phyloP scores from a whole-genome alignment of 1,284 basidiomycete species.

The Heterobasidion irregulare region DNA sequence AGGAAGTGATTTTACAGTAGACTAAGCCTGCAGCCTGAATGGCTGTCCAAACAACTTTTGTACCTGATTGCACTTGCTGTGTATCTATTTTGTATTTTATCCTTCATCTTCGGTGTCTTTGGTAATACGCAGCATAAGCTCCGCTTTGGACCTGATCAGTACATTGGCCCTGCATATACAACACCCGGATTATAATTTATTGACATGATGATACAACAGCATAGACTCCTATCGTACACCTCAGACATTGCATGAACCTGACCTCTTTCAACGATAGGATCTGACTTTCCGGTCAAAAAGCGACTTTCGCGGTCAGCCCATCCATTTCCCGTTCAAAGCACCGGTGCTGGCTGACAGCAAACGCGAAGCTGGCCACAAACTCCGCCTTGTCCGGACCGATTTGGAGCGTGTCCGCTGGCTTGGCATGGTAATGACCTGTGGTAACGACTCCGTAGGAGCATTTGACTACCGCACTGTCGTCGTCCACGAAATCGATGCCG shows the following conservation, averaged over 20 bases:
- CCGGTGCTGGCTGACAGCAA: constrained; percentile 55
- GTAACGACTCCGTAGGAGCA: constrained; percentile 58
- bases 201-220: too few species aligned
- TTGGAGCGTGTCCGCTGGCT: constrained; percentile 33
- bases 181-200: too few species aligned
- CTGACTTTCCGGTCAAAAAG: constrained; percentile 31
- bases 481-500: constrained; percentile 26
- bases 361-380: constrained; percentile 51
- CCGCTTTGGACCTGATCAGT: too few species aligned
- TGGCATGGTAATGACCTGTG: constrained; percentile 35
- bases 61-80: too few species aligned
- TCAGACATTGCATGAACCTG: too few species aligned
- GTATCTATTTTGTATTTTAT: too few species aligned
- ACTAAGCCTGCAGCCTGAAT: not conserved
- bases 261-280: not conserved
- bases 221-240: too few species aligned
- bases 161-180: too few species aligned
- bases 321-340: constrained; percentile 53
- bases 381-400: constrained; percentile 38
- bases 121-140: too few species aligned
- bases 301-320: constrained; percentile 44
- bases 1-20: not conserved
- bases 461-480: constrained; percentile 29
- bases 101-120: too few species aligned
- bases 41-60: not conserved